Percentiles rank a stretch among this genome's conserved stretches.
Conservation (phyloP, 345 rosid genomes). For the Moricandia moricandioides region DNA sequence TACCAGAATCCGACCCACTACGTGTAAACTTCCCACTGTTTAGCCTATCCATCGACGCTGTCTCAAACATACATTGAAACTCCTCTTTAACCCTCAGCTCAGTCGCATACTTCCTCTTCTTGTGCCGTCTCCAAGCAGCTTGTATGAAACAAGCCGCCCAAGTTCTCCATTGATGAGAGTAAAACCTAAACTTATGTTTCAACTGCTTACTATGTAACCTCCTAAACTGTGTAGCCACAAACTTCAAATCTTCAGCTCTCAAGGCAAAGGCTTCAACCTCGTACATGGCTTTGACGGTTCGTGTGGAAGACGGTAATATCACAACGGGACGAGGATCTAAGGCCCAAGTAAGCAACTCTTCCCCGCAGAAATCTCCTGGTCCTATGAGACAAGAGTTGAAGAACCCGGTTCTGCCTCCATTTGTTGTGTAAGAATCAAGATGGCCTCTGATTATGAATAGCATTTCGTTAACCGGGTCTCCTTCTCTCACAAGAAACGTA, state of each 20-base stretch:
- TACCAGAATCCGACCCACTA: slow-evolving; percentile 47
- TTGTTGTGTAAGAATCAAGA: slow-evolving; percentile 84
- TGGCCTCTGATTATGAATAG: slow-evolving; percentile 83
- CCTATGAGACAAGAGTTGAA: slow-evolving; percentile 79
- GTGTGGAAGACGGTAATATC: slow-evolving; percentile 73
- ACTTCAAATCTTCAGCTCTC: slow-evolving; percentile 69
- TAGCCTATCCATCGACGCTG: slow-evolving; percentile 33
- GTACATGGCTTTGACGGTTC: slow-evolving; percentile 68
- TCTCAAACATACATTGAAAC: slow-evolving; percentile 18
- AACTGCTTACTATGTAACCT: slow-evolving; percentile 82
- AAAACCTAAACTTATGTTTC: slow-evolving; percentile 74
- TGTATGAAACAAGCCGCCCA: slow-evolving; percentile 93
- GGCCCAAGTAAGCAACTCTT: slow-evolving; percentile 90
- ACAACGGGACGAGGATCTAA: slow-evolving; percentile 65
- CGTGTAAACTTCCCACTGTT: slow-evolving; percentile 40
- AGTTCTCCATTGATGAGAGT: slow-evolving; percentile 85
- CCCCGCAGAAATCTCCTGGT: slow-evolving; percentile 89
- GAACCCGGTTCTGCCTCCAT: slow-evolving; percentile 87
- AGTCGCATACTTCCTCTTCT: slow-evolving; percentile 55
- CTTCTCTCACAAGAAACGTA: slow-evolving; percentile 77
- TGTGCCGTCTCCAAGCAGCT: slow-evolving; percentile 72
- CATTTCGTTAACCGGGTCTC: slow-evolving; percentile 89
- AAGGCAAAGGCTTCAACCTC: slow-evolving; percentile 91
- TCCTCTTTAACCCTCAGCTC: slow-evolving; percentile 47
- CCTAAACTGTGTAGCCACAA: slow-evolving; percentile 78